phyloP scores from a whole-genome alignment of 169 alveolate species.

The Babesia ovis region DNA sequence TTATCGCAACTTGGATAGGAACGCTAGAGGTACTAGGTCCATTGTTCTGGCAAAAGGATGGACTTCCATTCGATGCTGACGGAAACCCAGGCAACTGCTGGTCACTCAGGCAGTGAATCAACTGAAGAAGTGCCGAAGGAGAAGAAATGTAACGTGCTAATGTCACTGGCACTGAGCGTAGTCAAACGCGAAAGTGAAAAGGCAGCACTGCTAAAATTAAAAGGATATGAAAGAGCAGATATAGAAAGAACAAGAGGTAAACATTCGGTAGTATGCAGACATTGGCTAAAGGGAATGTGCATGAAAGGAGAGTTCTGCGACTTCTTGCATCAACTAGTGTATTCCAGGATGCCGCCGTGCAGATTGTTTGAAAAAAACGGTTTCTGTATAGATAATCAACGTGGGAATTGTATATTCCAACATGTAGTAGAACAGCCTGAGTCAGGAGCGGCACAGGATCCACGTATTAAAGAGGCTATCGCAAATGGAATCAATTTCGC shows the following conservation, averaged over 20 bases:
- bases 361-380: constrained; percentile 79
- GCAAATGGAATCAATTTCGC: constrained; percentile 35
- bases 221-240: constrained; percentile 79
- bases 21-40: too few relatives aligned
- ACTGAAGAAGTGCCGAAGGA: neutral
- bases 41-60: constrained; percentile 11
- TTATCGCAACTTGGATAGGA: too few relatives aligned
- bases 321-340: constrained; percentile 86
- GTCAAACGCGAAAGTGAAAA: constrained; percentile 72
- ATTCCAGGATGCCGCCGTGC: constrained; percentile 88
- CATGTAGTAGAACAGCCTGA: constrained; percentile 54
- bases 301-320: constrained; percentile 92
- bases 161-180: constrained; percentile 67
- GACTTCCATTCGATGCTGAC: constrained; percentile 32
- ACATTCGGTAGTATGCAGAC: constrained; percentile 90
- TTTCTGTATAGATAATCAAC: constrained; percentile 82
- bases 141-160: constrained; percentile 33
- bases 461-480: constrained; percentile 36
- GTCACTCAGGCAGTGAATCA: neutral
- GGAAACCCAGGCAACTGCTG: constrained; percentile 1
- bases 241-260: constrained; percentile 80
- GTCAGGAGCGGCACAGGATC: constrained; percentile 25
- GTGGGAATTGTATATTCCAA: constrained; percentile 81
- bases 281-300: constrained; percentile 91
- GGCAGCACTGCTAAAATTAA: constrained; percentile 71